A percentile compares a stretch with the other conserved stretches of the same genome.
phyloP scores from a whole-genome alignment of 495 filamentous ascomycete species.

The Daldinia caldariorum region DNA sequence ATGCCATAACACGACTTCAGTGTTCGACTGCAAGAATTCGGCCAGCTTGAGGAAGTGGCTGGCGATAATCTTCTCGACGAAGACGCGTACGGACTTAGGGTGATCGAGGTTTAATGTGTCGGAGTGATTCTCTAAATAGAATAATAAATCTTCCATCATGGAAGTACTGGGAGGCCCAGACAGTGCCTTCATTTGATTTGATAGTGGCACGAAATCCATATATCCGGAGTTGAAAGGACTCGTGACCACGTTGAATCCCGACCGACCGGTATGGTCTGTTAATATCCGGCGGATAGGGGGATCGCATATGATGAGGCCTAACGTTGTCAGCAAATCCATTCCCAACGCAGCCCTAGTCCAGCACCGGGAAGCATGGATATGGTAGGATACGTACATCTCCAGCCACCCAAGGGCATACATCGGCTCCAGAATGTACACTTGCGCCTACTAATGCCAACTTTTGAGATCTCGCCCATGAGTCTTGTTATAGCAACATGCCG shows the following conservation, averaged over 20 bases:
- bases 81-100: not conserved
- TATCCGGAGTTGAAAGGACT: not conserved
- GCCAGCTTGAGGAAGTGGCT: constrained; percentile 2
- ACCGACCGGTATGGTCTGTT: not conserved
- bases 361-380: not conserved
- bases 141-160: not conserved
- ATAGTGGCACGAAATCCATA: constrained; percentile 2
- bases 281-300: constrained; percentile 6
- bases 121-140: constrained; percentile 1
- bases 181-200: not conserved
- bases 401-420: not conserved
- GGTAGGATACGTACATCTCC: not conserved
- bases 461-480: not conserved
- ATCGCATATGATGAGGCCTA: constrained; percentile 12
- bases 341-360: not conserved
- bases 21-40: not conserved
- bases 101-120: not conserved
- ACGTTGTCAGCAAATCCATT: not conserved
- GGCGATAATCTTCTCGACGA: constrained; percentile 6
- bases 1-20: not conserved
- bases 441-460: not conserved
- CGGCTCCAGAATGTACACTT: constrained; percentile 1
- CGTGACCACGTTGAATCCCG: not conserved
- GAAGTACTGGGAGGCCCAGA: not conserved
- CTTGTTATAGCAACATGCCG: not conserved